phyloP scores from a whole-genome alignment of 2,329 filamentous ascomycete species.

The Phialocephala sp. region DNA sequence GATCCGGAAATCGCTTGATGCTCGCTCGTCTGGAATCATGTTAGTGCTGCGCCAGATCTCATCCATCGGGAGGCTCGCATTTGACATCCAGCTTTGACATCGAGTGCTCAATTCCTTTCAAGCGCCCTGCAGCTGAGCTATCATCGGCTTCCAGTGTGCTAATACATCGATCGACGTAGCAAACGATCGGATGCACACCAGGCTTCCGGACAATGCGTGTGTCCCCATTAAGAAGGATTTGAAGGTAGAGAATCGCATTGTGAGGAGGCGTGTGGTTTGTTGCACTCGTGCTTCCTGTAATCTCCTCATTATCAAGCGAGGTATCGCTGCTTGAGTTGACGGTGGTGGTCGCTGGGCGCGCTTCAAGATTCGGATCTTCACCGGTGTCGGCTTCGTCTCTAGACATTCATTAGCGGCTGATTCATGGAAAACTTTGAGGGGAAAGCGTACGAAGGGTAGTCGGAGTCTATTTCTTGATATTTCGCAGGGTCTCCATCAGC shows the following conservation, averaged over 20 bases:
- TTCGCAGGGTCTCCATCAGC: not conserved
- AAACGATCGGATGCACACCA: not conserved
- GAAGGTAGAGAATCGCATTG: constrained; percentile 3
- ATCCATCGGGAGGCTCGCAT: not conserved
- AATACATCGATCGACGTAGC: not conserved
- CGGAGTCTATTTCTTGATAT: not conserved
- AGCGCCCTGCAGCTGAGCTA: not conserved
- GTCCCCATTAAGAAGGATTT: not conserved
- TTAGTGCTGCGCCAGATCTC: not conserved
- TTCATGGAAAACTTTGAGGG: not conserved
- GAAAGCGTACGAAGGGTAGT: not conserved
- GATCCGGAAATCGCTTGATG: not conserved
- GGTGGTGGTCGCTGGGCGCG: not conserved
- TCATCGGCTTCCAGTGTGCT: not conserved
- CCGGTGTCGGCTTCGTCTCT: not conserved
- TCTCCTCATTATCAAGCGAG: not conserved
- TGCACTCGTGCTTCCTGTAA: not conserved
- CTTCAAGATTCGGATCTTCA: not conserved
- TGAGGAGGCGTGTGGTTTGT: not conserved
- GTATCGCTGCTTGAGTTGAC: not conserved
- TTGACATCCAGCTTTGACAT: constrained; percentile 4
- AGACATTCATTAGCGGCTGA: not conserved
- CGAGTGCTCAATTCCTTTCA: not conserved
- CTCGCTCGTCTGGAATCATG: not conserved
- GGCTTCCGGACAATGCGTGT: not conserved